Evolutionary conservation across 2,329 filamentous ascomycete species (phyloP).

Genomic region (Ascochyta fabae): DNA sequence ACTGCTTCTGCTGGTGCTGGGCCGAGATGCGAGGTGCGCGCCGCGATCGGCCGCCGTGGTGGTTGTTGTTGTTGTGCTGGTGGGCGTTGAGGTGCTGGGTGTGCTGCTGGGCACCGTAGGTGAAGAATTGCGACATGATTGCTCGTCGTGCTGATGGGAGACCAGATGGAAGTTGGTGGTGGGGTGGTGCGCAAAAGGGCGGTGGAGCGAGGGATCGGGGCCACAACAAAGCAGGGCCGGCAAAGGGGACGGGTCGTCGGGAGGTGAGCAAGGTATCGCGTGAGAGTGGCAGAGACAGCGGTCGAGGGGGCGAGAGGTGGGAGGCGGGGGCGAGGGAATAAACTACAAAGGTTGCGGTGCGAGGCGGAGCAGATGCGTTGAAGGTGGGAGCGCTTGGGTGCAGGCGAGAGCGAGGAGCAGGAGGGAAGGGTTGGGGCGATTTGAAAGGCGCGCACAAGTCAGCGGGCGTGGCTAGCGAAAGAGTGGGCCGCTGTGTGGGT

Average conservation of each 20-base stretch:
- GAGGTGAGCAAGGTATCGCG: conserved; percentile 11
- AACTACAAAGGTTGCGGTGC: conserved; percentile 30
- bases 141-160: conserved; percentile 25
- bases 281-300: conserved; percentile 21
- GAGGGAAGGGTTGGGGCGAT: conserved; percentile 22
- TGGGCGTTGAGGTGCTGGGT: conserved; percentile 58
- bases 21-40: conserved; percentile 81
- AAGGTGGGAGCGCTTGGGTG: conserved; percentile 18
- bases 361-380: conserved; percentile 32
- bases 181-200: conserved; percentile 26
- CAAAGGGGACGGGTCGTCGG: conserved; percentile 9
- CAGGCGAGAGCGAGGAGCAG: conserved; percentile 25
- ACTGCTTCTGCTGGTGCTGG: conserved; percentile 87
- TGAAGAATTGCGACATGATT: conserved; percentile 57
- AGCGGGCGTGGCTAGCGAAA: conserved; percentile 19
- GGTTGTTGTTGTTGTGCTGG: conserved; percentile 63
- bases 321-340: conserved; percentile 27
- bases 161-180: conserved; percentile 26
- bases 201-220: conserved; percentile 22
- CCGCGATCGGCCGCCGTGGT: conserved; percentile 81
- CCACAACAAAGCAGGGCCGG: conserved; percentile 36
- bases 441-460: conserved; percentile 24
- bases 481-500: conserved; percentile 7
- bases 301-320: conserved; percentile 15
- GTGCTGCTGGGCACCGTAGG: conserved; percentile 57